These are phyloP conservation scores for Epichloe coenophiala DNA, from an alignment of 2,329 filamentous ascomycete species.

Conservation along the genomic window DNA sequence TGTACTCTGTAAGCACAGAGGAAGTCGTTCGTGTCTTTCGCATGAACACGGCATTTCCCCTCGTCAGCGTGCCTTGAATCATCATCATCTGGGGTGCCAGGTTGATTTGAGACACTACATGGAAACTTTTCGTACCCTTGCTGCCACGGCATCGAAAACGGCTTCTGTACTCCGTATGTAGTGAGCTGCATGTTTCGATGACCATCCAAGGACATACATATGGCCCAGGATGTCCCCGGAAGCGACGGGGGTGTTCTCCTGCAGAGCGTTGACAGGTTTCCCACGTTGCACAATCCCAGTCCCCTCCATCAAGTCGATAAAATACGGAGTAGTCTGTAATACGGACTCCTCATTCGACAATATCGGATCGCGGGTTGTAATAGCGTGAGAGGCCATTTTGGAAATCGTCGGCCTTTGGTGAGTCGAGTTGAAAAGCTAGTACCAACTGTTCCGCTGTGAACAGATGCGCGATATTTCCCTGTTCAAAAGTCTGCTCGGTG, in stretches of 20 bases:
- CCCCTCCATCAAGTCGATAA: too few relatives aligned
- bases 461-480: too few relatives aligned
- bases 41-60: not conserved
- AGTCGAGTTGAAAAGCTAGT: too few relatives aligned
- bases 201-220: not conserved
- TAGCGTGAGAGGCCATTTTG: too few relatives aligned
- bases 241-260: not conserved
- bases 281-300: too few relatives aligned
- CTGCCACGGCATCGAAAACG: not conserved
- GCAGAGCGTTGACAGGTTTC: too few relatives aligned
- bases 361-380: too few relatives aligned
- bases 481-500: too few relatives aligned
- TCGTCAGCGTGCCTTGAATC: not conserved
- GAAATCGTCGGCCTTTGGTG: too few relatives aligned
- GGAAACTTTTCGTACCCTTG: not conserved
- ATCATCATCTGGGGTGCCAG: not conserved
- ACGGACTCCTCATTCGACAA: too few relatives aligned
- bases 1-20: too few relatives aligned
- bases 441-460: not conserved
- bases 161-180: not conserved
- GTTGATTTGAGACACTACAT: not conserved
- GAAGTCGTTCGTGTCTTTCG: not conserved
- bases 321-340: too few relatives aligned
- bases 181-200: not conserved
- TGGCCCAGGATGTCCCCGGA: not conserved